phyloP scores from a whole-genome alignment of 2,329 filamentous ascomycete genomes.

The Diplodia seriata region DNA sequence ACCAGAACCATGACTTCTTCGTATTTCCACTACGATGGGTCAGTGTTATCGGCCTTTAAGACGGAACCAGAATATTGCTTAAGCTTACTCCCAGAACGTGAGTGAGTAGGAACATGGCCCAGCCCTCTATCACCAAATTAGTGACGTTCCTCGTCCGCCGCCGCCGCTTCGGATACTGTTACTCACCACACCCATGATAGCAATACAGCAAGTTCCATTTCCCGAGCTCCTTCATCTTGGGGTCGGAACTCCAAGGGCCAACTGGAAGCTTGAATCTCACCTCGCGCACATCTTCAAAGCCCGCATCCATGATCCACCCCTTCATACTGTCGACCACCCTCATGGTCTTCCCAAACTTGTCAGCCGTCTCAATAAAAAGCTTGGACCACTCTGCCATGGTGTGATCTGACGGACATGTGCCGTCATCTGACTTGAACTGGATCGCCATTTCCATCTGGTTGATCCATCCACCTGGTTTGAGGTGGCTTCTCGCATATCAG shows the following conservation, averaged over 20 bases:
- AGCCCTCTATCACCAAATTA: conserved; percentile 7
- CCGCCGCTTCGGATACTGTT: too few species aligned
- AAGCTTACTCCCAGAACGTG: conserved; percentile 17
- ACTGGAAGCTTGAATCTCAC: conserved; percentile 48
- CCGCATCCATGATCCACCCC: conserved; percentile 57
- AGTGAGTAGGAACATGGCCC: conserved; percentile 26
- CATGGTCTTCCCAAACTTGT: conserved; percentile 45
- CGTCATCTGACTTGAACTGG: conserved; percentile 40
- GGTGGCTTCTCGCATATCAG: conserved; percentile 34
- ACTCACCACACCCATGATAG: conserved; percentile 39
- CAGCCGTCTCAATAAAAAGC: conserved; percentile 40
- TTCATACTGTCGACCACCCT: conserved; percentile 48
- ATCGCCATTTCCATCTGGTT: conserved; percentile 42
- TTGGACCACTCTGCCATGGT: conserved; percentile 41
- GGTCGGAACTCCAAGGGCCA: conserved; percentile 39
- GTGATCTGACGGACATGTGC: conserved; percentile 35
- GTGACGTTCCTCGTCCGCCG: background rate
- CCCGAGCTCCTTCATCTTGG: conserved; percentile 61
- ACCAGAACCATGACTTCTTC: conserved; percentile 22
- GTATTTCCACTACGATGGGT: conserved; percentile 6
- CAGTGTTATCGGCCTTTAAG: too few species aligned
- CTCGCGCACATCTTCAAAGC: conserved; percentile 61
- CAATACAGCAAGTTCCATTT: conserved; percentile 41
- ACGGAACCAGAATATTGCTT: too few species aligned
- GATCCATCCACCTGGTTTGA: conserved; percentile 40